Evolutionary conservation across 208 protist genomes (phyloP).

Genomic region (Crithidia bombi): DNA sequence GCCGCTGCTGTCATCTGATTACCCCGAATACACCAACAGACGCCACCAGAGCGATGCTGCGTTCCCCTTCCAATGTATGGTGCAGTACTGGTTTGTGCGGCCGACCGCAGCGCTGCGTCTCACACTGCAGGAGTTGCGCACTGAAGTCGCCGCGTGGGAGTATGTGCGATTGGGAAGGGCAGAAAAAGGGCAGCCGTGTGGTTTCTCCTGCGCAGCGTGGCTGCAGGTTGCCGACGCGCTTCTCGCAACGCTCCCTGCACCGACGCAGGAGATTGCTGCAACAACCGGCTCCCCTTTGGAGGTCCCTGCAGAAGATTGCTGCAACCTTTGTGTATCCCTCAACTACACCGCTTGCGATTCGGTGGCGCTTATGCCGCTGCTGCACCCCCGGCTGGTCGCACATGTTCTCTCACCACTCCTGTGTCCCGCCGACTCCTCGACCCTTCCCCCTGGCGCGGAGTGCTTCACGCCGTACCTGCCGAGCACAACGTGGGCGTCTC

Average conservation of each 20-base stretch:
- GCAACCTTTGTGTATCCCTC: neutral
- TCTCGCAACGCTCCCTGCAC: neutral
- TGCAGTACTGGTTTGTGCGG: constrained; percentile 66
- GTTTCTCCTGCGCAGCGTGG: constrained; percentile 22
- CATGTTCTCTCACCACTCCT: neutral
- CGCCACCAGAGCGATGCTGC: constrained; percentile 61
- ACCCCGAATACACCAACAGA: constrained; percentile 49
- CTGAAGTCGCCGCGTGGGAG: constrained; percentile 18
- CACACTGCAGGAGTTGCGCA: constrained; percentile 16
- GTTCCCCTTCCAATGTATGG: constrained; percentile 61
- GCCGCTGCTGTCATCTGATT: constrained; percentile 42
- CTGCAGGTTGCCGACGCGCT: neutral
- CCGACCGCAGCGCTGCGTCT: neutral
- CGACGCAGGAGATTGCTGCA: neutral
- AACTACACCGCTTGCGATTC: neutral
- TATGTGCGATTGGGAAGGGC: neutral
- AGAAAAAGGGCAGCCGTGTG: neutral
- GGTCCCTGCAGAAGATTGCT: neutral
- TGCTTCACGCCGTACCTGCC: constrained; percentile 36
- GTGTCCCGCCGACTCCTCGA: neutral
- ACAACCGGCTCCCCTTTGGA: neutral
- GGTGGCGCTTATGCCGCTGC: constrained; percentile 29
- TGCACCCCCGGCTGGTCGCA: constrained; percentile 31
- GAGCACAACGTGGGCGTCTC: constrained; percentile 12
- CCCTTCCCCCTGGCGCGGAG: neutral